Evolutionary conservation across 2,329 filamentous ascomycete species (phyloP), one percentile per base, ranked within the genome.

Genomic region (Talaromyces sp.): DNA sequence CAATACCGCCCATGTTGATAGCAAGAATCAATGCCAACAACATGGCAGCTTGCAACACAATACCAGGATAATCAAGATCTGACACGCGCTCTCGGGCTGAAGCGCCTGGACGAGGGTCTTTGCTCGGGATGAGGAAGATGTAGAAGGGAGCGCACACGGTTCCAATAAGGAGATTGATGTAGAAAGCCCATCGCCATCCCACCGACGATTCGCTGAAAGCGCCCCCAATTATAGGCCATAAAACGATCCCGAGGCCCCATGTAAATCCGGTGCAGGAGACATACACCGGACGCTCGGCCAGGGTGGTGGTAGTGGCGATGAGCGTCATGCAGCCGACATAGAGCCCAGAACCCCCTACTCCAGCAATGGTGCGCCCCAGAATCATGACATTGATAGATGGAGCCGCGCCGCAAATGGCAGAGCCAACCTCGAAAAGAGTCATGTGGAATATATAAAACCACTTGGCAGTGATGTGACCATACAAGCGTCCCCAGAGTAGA

Each of bases 111-210:
- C 62, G 33, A 66, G 65, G 40, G 53, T 65, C 52, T 35, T 62
- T 54, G n/a, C 58, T 59, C 57, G 66, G 73, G 0, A 82, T 71
- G 5, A 77, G 62, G 57, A 78, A 75, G 31, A 82, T 22, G 31
- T 77, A 73, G 21, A 75, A 70, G 1, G 79, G 75, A 5, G 73
- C 66, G 72, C 68, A 10, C 74, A 63, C n/a, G 0, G 71, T 80
- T 1, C 78, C 71, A 46, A 79, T 67, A 28, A 74, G 63, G 0
- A 84, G 70, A 63, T 84, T 85, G 68, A 85, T 78, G 63, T 85
- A 85, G 64, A 65, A 60, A 57, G 57, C 35, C 58, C 56, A 58
- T 36, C 68, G 63, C 72, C 71, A 74, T 5, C 56, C 63, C 2
- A 63, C 68, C 4, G 46, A 45, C 19, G 61, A 67, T 13, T 67